Percentiles rank a stretch among this genome's conserved stretches.
Conservation (phyloP, 2,329 filamentous ascomycete species). For the Cordyceps tenuipes region DNA sequence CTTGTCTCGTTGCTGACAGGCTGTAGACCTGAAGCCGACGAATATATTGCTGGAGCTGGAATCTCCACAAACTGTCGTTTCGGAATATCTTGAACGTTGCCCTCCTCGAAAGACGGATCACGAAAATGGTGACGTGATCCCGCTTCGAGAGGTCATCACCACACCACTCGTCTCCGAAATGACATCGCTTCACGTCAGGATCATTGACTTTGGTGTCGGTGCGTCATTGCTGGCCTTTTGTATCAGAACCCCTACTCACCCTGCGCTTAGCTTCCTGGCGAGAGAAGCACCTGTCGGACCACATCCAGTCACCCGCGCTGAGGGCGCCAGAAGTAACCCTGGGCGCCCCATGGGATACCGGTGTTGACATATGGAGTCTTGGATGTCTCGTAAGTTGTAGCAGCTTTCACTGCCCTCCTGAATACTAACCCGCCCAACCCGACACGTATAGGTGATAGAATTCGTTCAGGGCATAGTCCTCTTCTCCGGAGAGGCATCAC, state of each 20-base stretch:
- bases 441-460: slow-evolving; percentile 4
- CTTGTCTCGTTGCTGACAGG: background rate
- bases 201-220: slow-evolving; percentile 10
- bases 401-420: too few relatives aligned
- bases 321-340: slow-evolving; percentile 20
- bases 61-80: background rate
- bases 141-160: slow-evolving; percentile 1
- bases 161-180: slow-evolving; percentile 7
- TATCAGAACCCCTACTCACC: background rate
- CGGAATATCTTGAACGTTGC: background rate
- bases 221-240: background rate
- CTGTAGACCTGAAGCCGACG: background rate
- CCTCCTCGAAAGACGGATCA: background rate
- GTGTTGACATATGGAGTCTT: slow-evolving; percentile 19
- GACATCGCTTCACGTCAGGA: background rate
- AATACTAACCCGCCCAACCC: too few relatives aligned
- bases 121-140: background rate
- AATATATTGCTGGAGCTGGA: slow-evolving; percentile 3
- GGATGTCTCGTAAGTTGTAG: slow-evolving; percentile 12
- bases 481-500: background rate
- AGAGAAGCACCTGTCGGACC: slow-evolving; percentile 16
- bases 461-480: slow-evolving; percentile 1
- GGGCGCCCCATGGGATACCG: slow-evolving; percentile 16
- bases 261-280: slow-evolving; percentile 16
- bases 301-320: slow-evolving; percentile 18